Evolutionary conservation across 2,329 filamentous ascomycete genomes (phyloP).

Genomic region (Fusarium fracticaudum): DNA sequence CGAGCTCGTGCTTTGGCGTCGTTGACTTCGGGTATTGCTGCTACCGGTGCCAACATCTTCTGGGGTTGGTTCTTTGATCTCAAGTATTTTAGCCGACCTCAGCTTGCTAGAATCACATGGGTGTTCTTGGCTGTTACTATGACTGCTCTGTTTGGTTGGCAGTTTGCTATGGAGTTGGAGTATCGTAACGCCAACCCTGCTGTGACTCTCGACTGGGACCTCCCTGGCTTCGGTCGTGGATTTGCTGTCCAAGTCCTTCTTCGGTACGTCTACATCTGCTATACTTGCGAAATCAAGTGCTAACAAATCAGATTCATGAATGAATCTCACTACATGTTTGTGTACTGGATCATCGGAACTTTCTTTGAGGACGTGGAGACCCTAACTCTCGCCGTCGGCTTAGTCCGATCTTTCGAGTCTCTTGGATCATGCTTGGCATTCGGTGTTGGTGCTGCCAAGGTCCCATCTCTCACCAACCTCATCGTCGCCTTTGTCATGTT

Average conservation of each 20-base stretch:
- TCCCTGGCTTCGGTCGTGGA: conserved; percentile 55
- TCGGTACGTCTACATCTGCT: conserved; percentile 42
- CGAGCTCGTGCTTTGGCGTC: conserved; percentile 57
- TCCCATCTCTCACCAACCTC: conserved; percentile 59
- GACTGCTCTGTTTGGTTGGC: conserved; percentile 57
- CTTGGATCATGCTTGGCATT: conserved; percentile 58
- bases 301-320: conserved; percentile 54
- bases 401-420: conserved; percentile 60
- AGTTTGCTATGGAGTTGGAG: conserved; percentile 57
- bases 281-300: background rate
- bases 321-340: conserved; percentile 61
- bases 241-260: conserved; percentile 60
- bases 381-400: conserved; percentile 58
- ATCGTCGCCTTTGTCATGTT: conserved; percentile 61
- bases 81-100: conserved; percentile 52
- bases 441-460: conserved; percentile 57
- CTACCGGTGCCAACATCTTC: conserved; percentile 56
- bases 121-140: conserved; percentile 53
- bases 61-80: conserved; percentile 62
- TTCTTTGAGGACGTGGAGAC: conserved; percentile 63
- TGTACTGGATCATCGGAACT: conserved; percentile 61
- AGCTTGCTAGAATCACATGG: conserved; percentile 56
- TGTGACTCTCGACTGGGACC: conserved; percentile 57
- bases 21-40: conserved; percentile 56
- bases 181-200: conserved; percentile 51